Evolutionary conservation across 169 alveolate species (phyloP).

Genomic region (Miamiensis avidus): DNA sequence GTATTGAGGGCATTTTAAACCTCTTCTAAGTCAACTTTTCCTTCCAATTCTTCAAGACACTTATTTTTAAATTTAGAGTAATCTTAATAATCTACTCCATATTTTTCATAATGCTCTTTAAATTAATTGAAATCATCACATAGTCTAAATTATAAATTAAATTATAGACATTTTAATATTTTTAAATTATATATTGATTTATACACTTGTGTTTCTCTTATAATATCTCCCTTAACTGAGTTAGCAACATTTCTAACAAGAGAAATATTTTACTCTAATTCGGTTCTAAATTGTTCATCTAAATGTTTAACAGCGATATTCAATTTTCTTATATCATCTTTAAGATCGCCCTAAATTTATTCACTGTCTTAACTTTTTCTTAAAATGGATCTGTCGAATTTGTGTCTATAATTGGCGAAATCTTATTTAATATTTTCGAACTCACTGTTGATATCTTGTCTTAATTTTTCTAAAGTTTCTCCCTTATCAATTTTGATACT

Average conservation of each 20-base stretch:
- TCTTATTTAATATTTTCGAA: neutral
- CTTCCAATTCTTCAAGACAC: slow-evolving; percentile 12
- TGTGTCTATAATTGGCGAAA: neutral
- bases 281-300: neutral
- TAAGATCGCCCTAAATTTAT: neutral
- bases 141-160: neutral
- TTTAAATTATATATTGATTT: too few relatives aligned
- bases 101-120: too few relatives aligned
- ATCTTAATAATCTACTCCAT: neutral
- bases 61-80: too few relatives aligned
- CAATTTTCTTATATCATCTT: neutral
- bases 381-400: neutral
- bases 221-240: neutral
- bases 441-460: neutral
- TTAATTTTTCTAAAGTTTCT: neutral
- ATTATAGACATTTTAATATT: neutral
- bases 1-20: slow-evolving; percentile 58
- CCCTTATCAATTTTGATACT: too few relatives aligned
- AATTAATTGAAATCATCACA: neutral
- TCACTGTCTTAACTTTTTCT: neutral
- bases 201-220: neutral
- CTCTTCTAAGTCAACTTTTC: slow-evolving; percentile 58
- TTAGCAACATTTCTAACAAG: neutral
- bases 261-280: too few relatives aligned
- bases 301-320: neutral